Percentiles rank a stretch among this genome's conserved stretches.
Evolutionary conservation across 495 filamentous ascomycete species (phyloP).

Genomic region (Penicillium crystallinum): DNA sequence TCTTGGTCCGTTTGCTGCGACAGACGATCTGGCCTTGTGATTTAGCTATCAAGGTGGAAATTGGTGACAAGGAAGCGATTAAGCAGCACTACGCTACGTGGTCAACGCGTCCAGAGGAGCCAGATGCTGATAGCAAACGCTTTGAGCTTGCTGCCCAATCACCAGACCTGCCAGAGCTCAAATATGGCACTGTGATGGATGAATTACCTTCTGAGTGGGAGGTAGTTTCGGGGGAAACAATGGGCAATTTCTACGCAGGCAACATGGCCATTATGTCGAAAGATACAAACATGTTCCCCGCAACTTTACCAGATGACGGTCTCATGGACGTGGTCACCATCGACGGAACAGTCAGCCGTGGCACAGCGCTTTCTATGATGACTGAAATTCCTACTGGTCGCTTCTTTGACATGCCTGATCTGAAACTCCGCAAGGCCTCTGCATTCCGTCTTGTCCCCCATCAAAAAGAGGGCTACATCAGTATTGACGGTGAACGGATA

Average conservation of each 20-base stretch:
- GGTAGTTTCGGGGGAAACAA: slow-evolving; percentile 60
- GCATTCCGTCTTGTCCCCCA: slow-evolving; percentile 81
- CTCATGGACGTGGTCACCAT: slow-evolving; percentile 79
- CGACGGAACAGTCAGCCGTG: slow-evolving; percentile 64
- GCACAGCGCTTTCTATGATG: slow-evolving; percentile 60
- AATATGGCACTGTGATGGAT: slow-evolving; percentile 74
- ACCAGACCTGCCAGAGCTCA: slow-evolving; percentile 63
- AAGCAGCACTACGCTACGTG: slow-evolving; percentile 64
- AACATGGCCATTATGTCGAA: slow-evolving; percentile 94
- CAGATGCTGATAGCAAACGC: slow-evolving; percentile 12
- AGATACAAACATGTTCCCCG: slow-evolving; percentile 82
- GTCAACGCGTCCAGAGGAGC: slow-evolving; percentile 27
- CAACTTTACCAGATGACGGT: slow-evolving; percentile 78
- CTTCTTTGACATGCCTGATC: slow-evolving; percentile 73
- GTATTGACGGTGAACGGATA: slow-evolving; percentile 85
- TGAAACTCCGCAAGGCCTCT: slow-evolving; percentile 73
- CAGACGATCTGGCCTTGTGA: slow-evolving; percentile 83
- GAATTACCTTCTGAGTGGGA: slow-evolving; percentile 72
- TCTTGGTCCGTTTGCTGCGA: slow-evolving; percentile 64
- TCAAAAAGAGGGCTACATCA: slow-evolving; percentile 70
- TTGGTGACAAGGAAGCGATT: slow-evolving; percentile 70
- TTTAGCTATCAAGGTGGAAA: slow-evolving; percentile 73
- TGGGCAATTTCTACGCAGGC: slow-evolving; percentile 92
- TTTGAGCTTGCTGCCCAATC: slow-evolving; percentile 23
- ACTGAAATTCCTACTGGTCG: slow-evolving; percentile 61